Conservation (phyloP, 148 eudicot genomes). For the Rhododendron simsii region DNA sequence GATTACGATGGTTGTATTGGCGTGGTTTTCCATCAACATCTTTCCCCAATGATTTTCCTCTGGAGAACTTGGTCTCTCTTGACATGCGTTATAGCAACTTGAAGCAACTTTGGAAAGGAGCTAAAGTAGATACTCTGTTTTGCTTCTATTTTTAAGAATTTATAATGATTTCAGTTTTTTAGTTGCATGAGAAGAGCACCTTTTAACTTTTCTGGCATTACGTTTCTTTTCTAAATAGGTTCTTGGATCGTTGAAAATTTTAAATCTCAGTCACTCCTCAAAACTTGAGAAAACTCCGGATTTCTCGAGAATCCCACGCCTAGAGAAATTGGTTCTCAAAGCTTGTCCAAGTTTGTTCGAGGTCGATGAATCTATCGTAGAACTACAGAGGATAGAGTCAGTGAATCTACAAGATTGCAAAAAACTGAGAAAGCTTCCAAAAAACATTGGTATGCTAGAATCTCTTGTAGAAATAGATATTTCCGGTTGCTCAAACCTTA, state of each 20-base stretch:
- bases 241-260: neutral
- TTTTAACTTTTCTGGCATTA: neutral
- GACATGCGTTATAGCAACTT: neutral
- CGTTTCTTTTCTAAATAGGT: neutral
- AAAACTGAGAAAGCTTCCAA: neutral
- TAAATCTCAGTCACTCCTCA: neutral
- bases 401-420: neutral
- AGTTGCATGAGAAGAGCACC: too few species aligned
- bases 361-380: neutral
- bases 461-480: neutral
- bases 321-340: neutral
- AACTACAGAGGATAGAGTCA: neutral
- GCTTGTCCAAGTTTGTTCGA: neutral
- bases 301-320: neutral
- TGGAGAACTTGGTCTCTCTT: neutral
- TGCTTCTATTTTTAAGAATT: neutral
- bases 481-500: neutral
- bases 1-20: neutral
- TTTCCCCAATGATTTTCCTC: neutral
- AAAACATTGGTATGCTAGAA: neutral
- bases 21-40: neutral
- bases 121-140: neutral
- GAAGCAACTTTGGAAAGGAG: neutral
- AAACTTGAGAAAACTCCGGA: neutral
- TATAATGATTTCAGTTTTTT: too few species aligned